Evolutionary conservation across 805 yeast genomes (phyloP).

Genomic region (Kazachstania bromeliacearum): DNA sequence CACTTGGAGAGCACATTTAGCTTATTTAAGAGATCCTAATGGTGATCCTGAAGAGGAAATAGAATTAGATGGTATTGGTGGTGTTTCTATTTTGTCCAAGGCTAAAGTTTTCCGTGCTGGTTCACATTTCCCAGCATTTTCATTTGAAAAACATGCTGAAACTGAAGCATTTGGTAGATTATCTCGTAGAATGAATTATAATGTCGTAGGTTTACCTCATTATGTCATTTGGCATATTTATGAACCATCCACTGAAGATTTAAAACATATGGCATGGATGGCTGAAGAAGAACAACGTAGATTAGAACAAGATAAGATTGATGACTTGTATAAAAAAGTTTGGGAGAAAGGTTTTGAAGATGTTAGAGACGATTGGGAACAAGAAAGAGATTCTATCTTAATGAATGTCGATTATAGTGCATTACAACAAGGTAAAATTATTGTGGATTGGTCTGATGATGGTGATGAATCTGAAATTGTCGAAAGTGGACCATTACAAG

Average conservation of each 20-base stretch:
- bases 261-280: conserved; percentile 83
- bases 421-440: conserved; percentile 27
- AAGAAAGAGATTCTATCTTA: conserved; percentile 60
- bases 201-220: conserved; percentile 86
- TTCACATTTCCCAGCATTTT: conserved; percentile 92
- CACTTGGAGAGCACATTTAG: conserved; percentile 96
- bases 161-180: conserved; percentile 95
- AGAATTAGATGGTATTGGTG: conserved; percentile 95
- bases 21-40: conserved; percentile 86
- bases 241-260: conserved; percentile 90
- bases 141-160: conserved; percentile 93
- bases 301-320: conserved; percentile 51
- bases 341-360: conserved; percentile 76
- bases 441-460: conserved; percentile 66
- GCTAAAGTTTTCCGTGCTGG: conserved; percentile 83
- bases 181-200: conserved; percentile 75
- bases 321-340: conserved; percentile 55
- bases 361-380: conserved; percentile 62
- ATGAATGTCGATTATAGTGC: conserved; percentile 57
- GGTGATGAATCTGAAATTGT: conserved; percentile 10
- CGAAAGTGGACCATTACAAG: conserved; percentile 10
- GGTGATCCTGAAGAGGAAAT: conserved; percentile 92
- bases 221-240: conserved; percentile 95
- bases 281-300: conserved; percentile 66
- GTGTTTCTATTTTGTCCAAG: conserved; percentile 84